Conservation (phyloP, 164 flowering plant genomes). For the Protea cynaroides region DNA sequence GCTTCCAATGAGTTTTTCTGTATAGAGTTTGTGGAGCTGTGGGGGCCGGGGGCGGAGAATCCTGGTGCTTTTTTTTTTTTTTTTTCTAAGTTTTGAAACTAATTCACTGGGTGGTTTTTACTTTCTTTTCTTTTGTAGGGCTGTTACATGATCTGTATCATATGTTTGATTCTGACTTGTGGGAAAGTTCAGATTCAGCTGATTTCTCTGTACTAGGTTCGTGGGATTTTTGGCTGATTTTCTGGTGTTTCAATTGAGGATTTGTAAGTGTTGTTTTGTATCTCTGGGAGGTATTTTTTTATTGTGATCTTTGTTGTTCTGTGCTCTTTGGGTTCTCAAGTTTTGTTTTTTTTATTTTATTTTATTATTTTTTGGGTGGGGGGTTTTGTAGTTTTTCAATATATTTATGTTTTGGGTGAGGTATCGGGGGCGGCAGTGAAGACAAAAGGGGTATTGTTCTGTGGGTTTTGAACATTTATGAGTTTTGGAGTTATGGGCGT, state of each 20-base stretch:
- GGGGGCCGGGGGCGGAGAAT: slow-evolving; percentile 19
- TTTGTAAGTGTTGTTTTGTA: not conserved
- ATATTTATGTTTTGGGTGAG: not conserved
- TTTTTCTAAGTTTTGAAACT: no score
- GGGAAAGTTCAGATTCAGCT: slow-evolving; percentile 4
- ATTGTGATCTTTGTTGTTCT: not conserved
- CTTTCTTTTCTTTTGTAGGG: not conserved
- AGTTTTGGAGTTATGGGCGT: slow-evolving; percentile 10
- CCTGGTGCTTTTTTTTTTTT: slow-evolving; percentile 2
- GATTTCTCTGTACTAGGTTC: slow-evolving; percentile 2
- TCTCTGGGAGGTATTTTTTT: not conserved
- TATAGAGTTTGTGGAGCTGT: slow-evolving; percentile 16
- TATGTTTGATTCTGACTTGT: slow-evolving; percentile 1
- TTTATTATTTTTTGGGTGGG: not conserved
- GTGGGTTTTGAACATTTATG: not conserved
- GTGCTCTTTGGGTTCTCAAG: not conserved
- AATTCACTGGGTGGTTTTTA: not conserved
- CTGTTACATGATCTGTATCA: slow-evolving; percentile 7
- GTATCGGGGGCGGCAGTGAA: slow-evolving; percentile 8
- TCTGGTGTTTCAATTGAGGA: not conserved
- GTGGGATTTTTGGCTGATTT: slow-evolving; percentile 4
- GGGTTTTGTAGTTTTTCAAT: not conserved
- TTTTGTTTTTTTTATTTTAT: not conserved
- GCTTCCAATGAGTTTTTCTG: slow-evolving; percentile 16
- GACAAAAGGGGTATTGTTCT: not conserved